A percentile compares a stretch with the other conserved stretches of the same genome.
These are phyloP conservation scores for Tolypocladium sp. DNA, from an alignment of 2,329 filamentous ascomycete genomes.

Conservation along the genomic window DNA sequence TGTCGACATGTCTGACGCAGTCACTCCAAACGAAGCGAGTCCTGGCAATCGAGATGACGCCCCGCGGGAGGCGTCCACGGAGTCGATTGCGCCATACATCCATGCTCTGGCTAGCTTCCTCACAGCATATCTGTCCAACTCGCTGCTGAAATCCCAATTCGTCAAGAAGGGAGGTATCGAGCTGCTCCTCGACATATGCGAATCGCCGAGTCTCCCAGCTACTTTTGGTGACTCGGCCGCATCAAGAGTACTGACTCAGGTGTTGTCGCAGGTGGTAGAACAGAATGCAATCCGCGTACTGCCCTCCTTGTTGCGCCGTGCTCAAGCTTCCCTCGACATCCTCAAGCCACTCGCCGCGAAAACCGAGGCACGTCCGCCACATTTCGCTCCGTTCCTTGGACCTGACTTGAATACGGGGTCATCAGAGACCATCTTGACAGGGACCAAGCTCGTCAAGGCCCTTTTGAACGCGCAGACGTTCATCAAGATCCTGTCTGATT, in stretches of 20 bases:
- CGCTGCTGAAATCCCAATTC: conserved; percentile 62
- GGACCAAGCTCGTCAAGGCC: conserved; percentile 71
- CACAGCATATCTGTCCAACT: conserved; percentile 63
- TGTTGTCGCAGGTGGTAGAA: conserved; percentile 72
- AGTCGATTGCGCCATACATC: conserved; percentile 57
- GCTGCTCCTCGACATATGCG: conserved; percentile 73
- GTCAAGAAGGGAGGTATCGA: conserved; percentile 75
- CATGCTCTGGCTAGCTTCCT: conserved; percentile 71
- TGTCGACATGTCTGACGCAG: conserved; percentile 57
- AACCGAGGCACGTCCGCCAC: conserved; percentile 44
- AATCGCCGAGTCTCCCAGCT: conserved; percentile 67
- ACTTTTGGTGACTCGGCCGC: conserved; percentile 51
- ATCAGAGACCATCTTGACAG: conserved; percentile 41
- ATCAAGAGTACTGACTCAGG: conserved; percentile 60
- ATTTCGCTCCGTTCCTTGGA: conserved; percentile 60
- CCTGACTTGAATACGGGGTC: conserved; percentile 28
- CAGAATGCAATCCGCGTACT: conserved; percentile 71
- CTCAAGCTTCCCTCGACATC: conserved; percentile 58
- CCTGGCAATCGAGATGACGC: conserved; percentile 7
- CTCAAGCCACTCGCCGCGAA: conserved; percentile 55
- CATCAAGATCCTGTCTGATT: conserved; percentile 63
- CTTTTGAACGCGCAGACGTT: conserved; percentile 70
- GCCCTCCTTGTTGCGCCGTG: conserved; percentile 69
- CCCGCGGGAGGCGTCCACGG: conserved; percentile 14
- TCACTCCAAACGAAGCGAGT: conserved; percentile 8